Base-by-base conservation (phyloP, 1,139 yeast species). In the Pichia sp. region DNA sequence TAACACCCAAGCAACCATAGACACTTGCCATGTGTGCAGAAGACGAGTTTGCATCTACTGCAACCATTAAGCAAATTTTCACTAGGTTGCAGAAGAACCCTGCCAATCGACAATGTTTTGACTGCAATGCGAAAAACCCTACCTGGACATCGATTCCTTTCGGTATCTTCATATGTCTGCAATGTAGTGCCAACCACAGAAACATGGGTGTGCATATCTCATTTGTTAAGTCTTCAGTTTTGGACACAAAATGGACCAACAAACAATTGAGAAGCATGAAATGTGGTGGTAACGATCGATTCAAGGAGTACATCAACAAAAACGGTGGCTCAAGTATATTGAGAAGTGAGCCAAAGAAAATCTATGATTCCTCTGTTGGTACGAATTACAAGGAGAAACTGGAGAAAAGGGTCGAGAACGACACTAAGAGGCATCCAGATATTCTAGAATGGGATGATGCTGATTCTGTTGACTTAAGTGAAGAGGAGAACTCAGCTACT, bases 61-160 rank as follows among this genome's bases (percentile, higher is more conserved):
- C 82, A 57, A 90, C 85, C 68, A 84, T 82, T 50, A 76, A 76
- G 47, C 73, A 75, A 44, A 76, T 87, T 56, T 86, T 87, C 66
- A 74, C 75, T 52, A 75, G 80, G 64, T 74, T 85, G 57, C 81
- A 78, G 62, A 79, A 81, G 62, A 80, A 83, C 58, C 81, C 88
- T 6, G 87, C 90, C 49, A 90, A 89, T 73, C 86, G 85, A 66
- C 84, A 80, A 53, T 93, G 99, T 71, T 90, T 92, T 71, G 99
- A 93, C 71, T 93, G 99, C 72, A 81, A 79, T 36, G 92, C 95
- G 42, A 93, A 90, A 63, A 92, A 92, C 71, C 98, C 99, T 32
- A 96, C 96, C 53, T 93, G 99, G 99, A 95, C 98, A 2, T 89
- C 97, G 30, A 96, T 96, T 50, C 95, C 95, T 59, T 90, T 90